Percentiles rank a stretch among this genome's conserved stretches.
Conservation (phyloP, 2,329 filamentous ascomycete genomes). For the Daldinia eschscholtzii region DNA sequence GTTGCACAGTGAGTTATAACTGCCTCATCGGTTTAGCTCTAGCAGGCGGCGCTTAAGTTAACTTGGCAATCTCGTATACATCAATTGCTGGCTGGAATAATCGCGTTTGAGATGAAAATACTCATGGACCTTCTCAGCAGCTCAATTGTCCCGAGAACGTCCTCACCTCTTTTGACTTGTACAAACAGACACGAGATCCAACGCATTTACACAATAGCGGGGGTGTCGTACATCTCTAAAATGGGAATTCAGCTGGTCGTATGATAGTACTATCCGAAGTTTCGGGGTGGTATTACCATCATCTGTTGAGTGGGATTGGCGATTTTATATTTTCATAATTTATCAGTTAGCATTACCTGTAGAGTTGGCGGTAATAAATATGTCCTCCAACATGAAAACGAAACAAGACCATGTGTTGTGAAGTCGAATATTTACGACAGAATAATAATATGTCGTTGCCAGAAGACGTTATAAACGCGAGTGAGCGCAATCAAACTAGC, state of each 20-base stretch:
- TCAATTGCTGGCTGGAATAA: neutral
- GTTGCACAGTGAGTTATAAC: slow-evolving; percentile 13
- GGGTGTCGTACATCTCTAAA: neutral
- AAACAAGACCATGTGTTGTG: neutral
- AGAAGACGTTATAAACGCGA: neutral
- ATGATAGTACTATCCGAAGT: neutral
- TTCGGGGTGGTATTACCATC: neutral
- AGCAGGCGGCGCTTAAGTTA: neutral
- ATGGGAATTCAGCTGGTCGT: neutral
- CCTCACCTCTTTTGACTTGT: neutral
- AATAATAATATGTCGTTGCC: neutral
- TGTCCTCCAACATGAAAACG: no score
- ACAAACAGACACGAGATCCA: neutral
- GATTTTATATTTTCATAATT: neutral
- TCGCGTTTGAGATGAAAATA: neutral
- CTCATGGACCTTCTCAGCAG: neutral
- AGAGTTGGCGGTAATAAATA: neutral
- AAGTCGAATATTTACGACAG: neutral
- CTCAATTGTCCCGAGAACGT: neutral
- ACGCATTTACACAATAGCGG: neutral
- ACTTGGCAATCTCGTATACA: slow-evolving; percentile 31
- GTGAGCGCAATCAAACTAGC: neutral
- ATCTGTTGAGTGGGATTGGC: neutral
- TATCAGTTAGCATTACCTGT: neutral
- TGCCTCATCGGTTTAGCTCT: slow-evolving; percentile 30